Evolutionary conservation across 139 green algal genomes (phyloP), one percentile per base, ranked within the genome.

Genomic region (Desmodesmus armatus): DNA sequence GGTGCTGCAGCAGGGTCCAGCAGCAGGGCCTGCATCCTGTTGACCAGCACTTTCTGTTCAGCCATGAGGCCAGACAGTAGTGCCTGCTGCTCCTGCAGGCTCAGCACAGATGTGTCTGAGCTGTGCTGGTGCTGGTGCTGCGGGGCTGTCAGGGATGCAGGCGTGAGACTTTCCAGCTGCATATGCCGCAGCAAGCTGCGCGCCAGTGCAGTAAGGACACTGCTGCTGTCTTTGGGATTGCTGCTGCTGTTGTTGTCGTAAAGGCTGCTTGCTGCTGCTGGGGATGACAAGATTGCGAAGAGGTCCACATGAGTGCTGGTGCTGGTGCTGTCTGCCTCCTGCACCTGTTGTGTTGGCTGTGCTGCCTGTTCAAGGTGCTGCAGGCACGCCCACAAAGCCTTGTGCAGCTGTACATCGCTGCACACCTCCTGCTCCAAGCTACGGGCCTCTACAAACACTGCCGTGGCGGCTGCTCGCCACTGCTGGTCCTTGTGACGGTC

Each of bases 141-240:
- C 60, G 15, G 60, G 7, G 5, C 25, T 69, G 60, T 17, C 11
- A 7, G 13, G 15, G 60, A 29, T 33, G 60, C 60, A 69, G 60
- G 5, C 17, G 60, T 82, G 11, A 82, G 31, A n/a, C 76, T 55
- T 37, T 82, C 76, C 31, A 82, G 76, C 76, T 82, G 76, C 76
- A 82, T 82, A 37, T 82, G 76, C 21, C 72, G 71, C 5, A n/a
- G 43, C 35, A 82, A 37, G 37, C 37, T 23, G 39, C 40, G 39
- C 3, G n/a, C 37, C 3, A 82, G 76, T n/a, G n/a, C 76, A 60
- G 55, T 5, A 72, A 25, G 39, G n/a, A n/a, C n/a, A n/a, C 65
- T 73, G 65, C 65, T 73, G 65, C 65, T 70, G 62, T n/a, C 62
- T 7, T 39, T 70, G 19, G 15, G 33, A 37, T 37, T 33, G 67